Evolutionary conservation across 2,329 filamentous ascomycete species (phyloP).

Genomic region (Fusarium sp.): DNA sequence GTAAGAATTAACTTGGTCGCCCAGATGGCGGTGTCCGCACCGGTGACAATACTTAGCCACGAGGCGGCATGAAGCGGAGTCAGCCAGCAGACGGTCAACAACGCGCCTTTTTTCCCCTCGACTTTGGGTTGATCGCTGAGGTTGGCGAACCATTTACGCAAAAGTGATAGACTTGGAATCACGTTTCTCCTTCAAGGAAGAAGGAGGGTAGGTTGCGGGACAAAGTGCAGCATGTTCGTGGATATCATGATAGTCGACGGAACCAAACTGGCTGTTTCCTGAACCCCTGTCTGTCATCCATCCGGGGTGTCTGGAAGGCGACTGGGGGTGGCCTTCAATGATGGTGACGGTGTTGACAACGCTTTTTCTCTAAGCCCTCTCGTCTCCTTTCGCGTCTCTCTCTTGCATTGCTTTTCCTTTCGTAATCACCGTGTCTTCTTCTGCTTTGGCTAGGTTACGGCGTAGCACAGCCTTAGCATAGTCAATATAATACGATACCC

Average conservation of each 20-base stretch:
- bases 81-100: conserved; percentile 38
- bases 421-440: conserved; percentile 21
- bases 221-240: conserved; percentile 24
- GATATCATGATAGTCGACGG: conserved; percentile 37
- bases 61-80: conserved; percentile 38
- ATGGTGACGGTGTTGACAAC: conserved; percentile 29
- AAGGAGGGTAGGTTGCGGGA: conserved; percentile 33
- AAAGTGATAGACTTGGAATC: conserved; percentile 20
- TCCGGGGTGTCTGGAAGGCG: conserved; percentile 28
- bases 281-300: conserved; percentile 36
- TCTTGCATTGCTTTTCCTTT: conserved; percentile 34
- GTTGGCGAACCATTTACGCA: conserved; percentile 25
- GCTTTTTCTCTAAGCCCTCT: conserved; percentile 10
- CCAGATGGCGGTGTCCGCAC: conserved; percentile 40
- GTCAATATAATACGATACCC: conserved; percentile 12
- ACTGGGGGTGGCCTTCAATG: conserved; percentile 30
- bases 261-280: conserved; percentile 38
- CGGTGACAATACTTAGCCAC: conserved; percentile 42
- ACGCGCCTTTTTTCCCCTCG: conserved; percentile 7
- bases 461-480: conserved; percentile 29
- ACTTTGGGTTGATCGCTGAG: conserved; percentile 13
- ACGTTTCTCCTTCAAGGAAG: conserved; percentile 8
- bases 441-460: conserved; percentile 22
- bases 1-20: conserved; percentile 29
- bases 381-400: background rate